phyloP scores from a whole-genome alignment of 2,329 filamentous ascomycete species.

The Chaetothyriales sp. region DNA sequence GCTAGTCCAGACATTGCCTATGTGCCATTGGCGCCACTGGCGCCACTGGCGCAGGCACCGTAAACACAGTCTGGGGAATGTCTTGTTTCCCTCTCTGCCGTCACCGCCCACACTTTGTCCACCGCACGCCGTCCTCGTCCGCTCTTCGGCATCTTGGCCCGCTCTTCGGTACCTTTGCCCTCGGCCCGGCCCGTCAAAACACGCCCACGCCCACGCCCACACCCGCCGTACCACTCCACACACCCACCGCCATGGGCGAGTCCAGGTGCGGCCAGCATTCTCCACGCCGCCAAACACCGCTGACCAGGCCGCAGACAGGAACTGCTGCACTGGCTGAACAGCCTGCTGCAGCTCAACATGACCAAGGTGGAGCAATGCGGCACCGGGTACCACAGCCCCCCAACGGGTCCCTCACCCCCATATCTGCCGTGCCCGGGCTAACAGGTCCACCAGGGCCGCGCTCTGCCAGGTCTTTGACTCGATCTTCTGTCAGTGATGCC shows the following conservation, averaged over 20 bases:
- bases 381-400: constrained; percentile 58
- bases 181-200: neutral
- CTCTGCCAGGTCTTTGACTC: constrained; percentile 97
- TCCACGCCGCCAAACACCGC: neutral
- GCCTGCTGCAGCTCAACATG: constrained; percentile 92
- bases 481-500: constrained; percentile 57
- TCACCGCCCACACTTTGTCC: no score
- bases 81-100: no score
- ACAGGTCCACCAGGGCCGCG: constrained; percentile 39
- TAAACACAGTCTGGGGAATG: no score
- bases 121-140: no score
- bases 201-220: neutral
- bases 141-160: neutral
- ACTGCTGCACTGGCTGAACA: constrained; percentile 91
- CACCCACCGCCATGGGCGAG: constrained; percentile 43
- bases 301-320: constrained; percentile 56
- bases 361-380: constrained; percentile 99
- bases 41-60: no score
- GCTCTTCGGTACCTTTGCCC: neutral
- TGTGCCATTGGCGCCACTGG: no score
- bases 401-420: neutral
- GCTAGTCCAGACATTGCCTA: no score
- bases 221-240: constrained; percentile 15
- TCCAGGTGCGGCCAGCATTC: constrained; percentile 38
- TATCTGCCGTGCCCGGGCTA: constrained; percentile 3